Percentiles rank a stretch among this genome's conserved stretches.
Conservation (phyloP, 441 rosid species). For the Corymbia calophylla region DNA sequence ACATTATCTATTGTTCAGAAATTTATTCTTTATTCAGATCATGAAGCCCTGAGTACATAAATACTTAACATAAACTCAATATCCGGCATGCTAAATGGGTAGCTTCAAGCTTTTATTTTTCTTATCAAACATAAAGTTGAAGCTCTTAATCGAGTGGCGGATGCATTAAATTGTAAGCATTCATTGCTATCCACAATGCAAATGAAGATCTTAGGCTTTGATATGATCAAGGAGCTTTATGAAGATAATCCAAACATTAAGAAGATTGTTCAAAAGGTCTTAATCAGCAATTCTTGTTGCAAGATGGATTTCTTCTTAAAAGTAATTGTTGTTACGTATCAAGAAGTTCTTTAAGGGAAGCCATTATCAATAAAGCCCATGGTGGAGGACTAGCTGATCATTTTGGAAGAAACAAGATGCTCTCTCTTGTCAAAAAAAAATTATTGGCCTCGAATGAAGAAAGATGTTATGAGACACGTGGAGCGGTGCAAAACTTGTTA, state of each 20-base stretch:
- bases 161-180: neutral
- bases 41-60: neutral
- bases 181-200: neutral
- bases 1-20: neutral
- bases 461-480: neutral
- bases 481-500: rapidly evolving
- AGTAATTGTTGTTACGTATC: too few relatives aligned
- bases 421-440: neutral
- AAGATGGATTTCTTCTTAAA: neutral
- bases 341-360: neutral
- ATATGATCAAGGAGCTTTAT: neutral
- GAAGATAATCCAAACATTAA: neutral
- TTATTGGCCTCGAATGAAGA: too few relatives aligned
- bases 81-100: neutral
- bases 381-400: neutral
- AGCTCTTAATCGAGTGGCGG: neutral
- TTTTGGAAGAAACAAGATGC: neutral
- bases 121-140: neutral
- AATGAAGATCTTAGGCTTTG: neutral
- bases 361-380: too few relatives aligned
- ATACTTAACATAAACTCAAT: too few relatives aligned
- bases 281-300: neutral
- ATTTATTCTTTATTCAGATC: neutral
- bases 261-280: neutral
- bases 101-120: neutral